Conservation (phyloP, 1,139 yeast genomes). For the Zygoascus hellenicus region DNA sequence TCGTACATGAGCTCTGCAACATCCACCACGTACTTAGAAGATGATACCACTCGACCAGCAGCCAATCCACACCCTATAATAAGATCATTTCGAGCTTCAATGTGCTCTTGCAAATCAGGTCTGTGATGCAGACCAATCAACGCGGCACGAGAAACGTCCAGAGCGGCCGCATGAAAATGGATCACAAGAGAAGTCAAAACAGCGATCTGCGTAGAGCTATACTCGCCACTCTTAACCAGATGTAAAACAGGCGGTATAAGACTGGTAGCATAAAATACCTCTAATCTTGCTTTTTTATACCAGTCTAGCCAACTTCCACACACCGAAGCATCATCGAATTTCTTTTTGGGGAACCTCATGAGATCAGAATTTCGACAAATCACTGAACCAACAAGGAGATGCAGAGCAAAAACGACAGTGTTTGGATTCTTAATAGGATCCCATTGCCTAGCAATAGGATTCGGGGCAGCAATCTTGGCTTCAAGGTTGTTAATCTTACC, state of each 20-base stretch:
- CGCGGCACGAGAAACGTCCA: not conserved
- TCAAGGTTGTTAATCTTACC: not conserved
- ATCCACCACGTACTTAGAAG: not conserved
- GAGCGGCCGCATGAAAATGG: not conserved
- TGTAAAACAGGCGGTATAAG: not conserved
- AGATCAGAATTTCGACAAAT: slow-evolving; percentile 1
- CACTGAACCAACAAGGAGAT: not conserved
- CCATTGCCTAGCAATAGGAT: not conserved
- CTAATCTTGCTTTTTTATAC: not conserved
- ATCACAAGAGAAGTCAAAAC: not conserved
- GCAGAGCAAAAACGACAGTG: not conserved
- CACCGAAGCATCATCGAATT: slow-evolving; percentile 1
- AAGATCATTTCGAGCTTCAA: not conserved
- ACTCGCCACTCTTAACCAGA: not conserved
- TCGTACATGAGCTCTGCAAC: not conserved
- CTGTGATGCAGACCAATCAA: not conserved
- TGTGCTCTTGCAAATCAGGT: not conserved
- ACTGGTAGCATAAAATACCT: not conserved
- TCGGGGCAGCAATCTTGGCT: not conserved
- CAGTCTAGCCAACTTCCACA: not conserved
- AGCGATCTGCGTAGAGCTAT: not conserved
- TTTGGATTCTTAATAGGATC: not conserved
- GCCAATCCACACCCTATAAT: not conserved
- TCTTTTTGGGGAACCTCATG: slow-evolving; percentile 4
- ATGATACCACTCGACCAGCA: not conserved